Percentiles rank a stretch among this genome's conserved stretches.
Evolutionary conservation across 73 alveolate species (phyloP).

Genomic region (Halteria grandinella): DNA sequence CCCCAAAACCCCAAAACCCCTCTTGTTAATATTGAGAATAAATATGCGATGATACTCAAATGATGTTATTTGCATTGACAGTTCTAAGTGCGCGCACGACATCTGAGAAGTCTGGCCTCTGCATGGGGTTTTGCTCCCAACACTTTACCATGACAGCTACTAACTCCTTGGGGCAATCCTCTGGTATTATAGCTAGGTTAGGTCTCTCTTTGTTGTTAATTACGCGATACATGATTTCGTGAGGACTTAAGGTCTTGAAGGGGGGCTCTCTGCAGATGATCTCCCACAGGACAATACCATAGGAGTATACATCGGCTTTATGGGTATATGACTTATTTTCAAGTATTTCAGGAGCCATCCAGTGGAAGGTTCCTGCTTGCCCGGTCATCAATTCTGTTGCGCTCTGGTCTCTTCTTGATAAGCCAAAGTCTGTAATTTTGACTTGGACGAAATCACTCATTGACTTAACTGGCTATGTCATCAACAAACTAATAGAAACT

Average conservation of each 20-base stretch:
- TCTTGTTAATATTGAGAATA: too few species aligned
- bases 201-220: conserved; percentile 80
- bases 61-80: too few species aligned
- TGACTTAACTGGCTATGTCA: conserved; percentile 72
- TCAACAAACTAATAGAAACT: conserved; percentile 66
- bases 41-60: too few species aligned
- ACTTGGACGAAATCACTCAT: conserved; percentile 76
- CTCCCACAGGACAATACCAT: conserved; percentile 96
- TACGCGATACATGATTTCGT: conserved; percentile 33
- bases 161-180: conserved; percentile 79
- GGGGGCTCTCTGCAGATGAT: conserved; percentile 94
- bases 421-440: conserved; percentile 96
- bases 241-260: conserved; percentile 1
- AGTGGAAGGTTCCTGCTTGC: conserved; percentile 85
- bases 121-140: conserved; percentile 89
- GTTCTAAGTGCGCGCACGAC: too few species aligned
- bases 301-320: conserved; percentile 97
- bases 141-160: conserved; percentile 73
- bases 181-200: conserved; percentile 64
- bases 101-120: conserved; percentile 83
- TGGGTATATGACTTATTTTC: conserved; percentile 84
- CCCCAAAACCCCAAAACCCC: too few species aligned
- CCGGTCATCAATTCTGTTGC: conserved; percentile 76
- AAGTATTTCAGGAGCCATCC: conserved; percentile 99
- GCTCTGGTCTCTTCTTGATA: conserved; percentile 79